A percentile compares a stretch with the other conserved stretches of the same genome.
Conservation (phyloP, 2,329 filamentous ascomycete genomes). For the Blumeriella jaapii region DNA sequence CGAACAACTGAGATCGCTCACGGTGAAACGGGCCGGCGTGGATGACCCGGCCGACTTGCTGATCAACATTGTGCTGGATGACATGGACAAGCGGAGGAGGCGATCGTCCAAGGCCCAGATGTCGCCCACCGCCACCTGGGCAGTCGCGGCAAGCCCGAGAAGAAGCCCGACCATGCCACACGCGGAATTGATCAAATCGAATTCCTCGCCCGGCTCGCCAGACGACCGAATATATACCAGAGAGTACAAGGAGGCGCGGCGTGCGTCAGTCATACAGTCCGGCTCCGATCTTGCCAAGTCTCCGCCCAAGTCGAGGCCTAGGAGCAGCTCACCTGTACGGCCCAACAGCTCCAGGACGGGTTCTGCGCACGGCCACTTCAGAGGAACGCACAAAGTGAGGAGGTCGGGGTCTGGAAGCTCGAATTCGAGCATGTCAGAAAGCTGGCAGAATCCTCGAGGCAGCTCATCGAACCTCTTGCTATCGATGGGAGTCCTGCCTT, state of each 20-base stretch:
- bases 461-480: slow-evolving; percentile 75
- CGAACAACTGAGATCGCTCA: slow-evolving; percentile 82
- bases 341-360: slow-evolving; percentile 64
- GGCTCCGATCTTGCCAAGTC: slow-evolving; percentile 25
- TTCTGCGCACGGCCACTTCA: slow-evolving; percentile 43
- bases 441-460: slow-evolving; percentile 49
- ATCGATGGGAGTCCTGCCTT: slow-evolving; percentile 57
- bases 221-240: slow-evolving; percentile 26
- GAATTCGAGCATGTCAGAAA: slow-evolving; percentile 63
- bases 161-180: slow-evolving; percentile 53
- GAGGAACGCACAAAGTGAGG: slow-evolving; percentile 60
- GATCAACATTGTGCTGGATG: slow-evolving; percentile 87
- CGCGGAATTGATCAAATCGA: slow-evolving; percentile 54
- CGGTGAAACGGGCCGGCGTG: slow-evolving; percentile 74
- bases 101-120: slow-evolving; percentile 77
- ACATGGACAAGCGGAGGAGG: slow-evolving; percentile 84
- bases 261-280: slow-evolving; percentile 20
- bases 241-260: slow-evolving; percentile 17
- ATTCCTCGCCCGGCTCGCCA: slow-evolving; percentile 44
- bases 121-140: slow-evolving; percentile 66
- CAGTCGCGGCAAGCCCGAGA: slow-evolving; percentile 42
- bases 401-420: slow-evolving; percentile 90
- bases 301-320: slow-evolving; percentile 35
- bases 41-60: slow-evolving; percentile 86
- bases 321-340: slow-evolving; percentile 73